Percentiles rank a stretch among this genome's conserved stretches.
Conservation (phyloP, 2,329 filamentous ascomycete genomes). For the Aspergillus quadricinctus region DNA sequence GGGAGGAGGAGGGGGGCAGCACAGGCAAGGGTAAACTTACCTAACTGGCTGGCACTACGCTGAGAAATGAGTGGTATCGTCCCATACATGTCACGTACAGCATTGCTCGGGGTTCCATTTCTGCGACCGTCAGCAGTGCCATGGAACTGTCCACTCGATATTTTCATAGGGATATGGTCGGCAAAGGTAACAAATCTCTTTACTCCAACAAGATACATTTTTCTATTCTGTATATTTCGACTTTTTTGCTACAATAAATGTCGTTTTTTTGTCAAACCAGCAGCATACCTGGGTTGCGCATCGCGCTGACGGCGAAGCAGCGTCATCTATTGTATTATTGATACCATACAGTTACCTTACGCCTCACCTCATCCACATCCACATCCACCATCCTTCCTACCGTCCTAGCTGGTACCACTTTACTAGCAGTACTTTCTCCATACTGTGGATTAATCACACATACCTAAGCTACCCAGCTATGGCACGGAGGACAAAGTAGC, state of each 20-base stretch:
- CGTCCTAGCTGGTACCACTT: not conserved
- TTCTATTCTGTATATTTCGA: not conserved
- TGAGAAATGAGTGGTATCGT: slow-evolving; percentile 17
- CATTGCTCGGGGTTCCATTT: slow-evolving; percentile 3
- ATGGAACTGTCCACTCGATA: not conserved
- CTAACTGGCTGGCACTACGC: slow-evolving; percentile 21
- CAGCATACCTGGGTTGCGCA: not conserved
- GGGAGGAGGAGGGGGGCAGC: slow-evolving; percentile 22
- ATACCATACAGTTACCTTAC: slow-evolving; percentile 8
- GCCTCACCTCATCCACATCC: not conserved
- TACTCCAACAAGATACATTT: not conserved
- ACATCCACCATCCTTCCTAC: not conserved
- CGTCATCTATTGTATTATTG: not conserved
- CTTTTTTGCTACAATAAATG: not conserved
- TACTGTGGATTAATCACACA: not conserved
- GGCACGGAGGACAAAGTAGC: not conserved
- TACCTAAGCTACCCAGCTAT: not conserved
- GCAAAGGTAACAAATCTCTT: not conserved
- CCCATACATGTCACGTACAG: slow-evolving; percentile 17
- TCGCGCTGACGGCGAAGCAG: slow-evolving; percentile 6
- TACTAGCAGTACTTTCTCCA: not conserved
- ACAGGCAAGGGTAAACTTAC: slow-evolving; percentile 26
- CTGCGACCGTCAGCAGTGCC: slow-evolving; percentile 3
- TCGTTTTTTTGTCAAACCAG: not conserved
- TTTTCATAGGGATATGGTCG: not conserved